Percentiles rank a stretch among this genome's conserved stretches.
Evolutionary conservation across 2,329 filamentous ascomycete genomes (phyloP).

Genomic region (Trichoderma polysporum): DNA sequence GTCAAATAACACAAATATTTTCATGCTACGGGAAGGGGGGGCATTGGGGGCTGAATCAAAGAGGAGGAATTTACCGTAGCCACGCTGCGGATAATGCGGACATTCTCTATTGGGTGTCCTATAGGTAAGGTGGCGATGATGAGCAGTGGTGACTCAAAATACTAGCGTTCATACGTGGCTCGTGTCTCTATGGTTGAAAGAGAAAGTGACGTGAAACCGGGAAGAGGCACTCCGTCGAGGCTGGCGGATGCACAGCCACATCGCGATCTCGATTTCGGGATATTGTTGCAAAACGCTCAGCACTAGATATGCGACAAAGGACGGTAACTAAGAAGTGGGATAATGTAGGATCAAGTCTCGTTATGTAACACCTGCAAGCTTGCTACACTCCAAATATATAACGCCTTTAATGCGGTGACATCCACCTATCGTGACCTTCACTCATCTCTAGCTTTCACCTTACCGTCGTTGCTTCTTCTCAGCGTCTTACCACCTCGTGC

Average conservation of each 20-base stretch:
- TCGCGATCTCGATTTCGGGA: not conserved
- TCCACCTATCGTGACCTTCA: not conserved
- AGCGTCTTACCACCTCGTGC: constrained; percentile 25
- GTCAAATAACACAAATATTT: not conserved
- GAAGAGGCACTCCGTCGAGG: not conserved
- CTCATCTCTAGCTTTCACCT: constrained; percentile 18
- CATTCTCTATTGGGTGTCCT: too few relatives aligned
- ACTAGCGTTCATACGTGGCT: not conserved
- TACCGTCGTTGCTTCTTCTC: constrained; percentile 24
- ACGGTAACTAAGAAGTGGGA: not conserved
- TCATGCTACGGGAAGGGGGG: not conserved
- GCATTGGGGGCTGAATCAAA: not conserved
- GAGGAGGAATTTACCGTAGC: not conserved
- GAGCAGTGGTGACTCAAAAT: not conserved
- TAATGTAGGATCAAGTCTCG: not conserved
- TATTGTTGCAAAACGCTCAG: not conserved
- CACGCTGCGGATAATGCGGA: not conserved
- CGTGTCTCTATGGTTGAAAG: not conserved
- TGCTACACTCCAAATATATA: not conserved
- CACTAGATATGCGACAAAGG: not conserved
- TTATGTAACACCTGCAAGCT: not conserved
- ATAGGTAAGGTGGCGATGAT: not conserved
- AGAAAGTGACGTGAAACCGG: not conserved
- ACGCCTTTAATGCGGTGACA: not conserved
- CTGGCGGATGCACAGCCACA: constrained; percentile 5